phyloP scores from a whole-genome alignment of 2,329 filamentous ascomycete species.

The Colletotrichum lentis region DNA sequence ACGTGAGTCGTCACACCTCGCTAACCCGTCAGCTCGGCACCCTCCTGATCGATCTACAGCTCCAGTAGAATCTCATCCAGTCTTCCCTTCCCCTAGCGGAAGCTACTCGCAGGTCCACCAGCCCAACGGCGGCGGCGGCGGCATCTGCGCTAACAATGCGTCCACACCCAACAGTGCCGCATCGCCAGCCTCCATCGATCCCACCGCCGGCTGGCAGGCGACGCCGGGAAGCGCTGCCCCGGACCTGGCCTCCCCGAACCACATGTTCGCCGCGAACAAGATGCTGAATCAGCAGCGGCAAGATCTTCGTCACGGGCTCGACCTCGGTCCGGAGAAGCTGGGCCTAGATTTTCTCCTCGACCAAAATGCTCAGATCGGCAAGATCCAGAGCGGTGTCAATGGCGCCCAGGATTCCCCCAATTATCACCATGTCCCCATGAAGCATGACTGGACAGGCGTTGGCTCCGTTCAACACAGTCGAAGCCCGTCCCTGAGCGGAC shows the following conservation, averaged over 20 bases:
- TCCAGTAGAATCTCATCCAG: constrained; percentile 40
- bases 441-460: constrained; percentile 57
- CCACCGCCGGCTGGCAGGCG: constrained; percentile 24
- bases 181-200: constrained; percentile 48
- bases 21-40: constrained; percentile 1
- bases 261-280: constrained; percentile 43
- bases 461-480: constrained; percentile 66
- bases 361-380: constrained; percentile 62
- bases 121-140: constrained; percentile 41
- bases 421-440: constrained; percentile 59
- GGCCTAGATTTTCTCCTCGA: constrained; percentile 78
- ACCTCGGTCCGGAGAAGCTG: constrained; percentile 71
- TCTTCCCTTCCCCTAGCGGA: constrained; percentile 46
- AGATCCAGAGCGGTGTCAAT: constrained; percentile 60
- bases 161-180: constrained; percentile 52
- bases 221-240: constrained; percentile 34
- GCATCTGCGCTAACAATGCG: constrained; percentile 44
- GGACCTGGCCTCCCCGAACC: constrained; percentile 37
- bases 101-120: constrained; percentile 36
- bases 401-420: constrained; percentile 56
- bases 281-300: constrained; percentile 58
- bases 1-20: constrained; percentile 15
- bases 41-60: constrained; percentile 35
- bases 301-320: constrained; percentile 62
- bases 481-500: constrained; percentile 62